Base-by-base conservation (phyloP, 2,329 filamentous ascomycete genomes). In the Aciculosporium take region DNA sequence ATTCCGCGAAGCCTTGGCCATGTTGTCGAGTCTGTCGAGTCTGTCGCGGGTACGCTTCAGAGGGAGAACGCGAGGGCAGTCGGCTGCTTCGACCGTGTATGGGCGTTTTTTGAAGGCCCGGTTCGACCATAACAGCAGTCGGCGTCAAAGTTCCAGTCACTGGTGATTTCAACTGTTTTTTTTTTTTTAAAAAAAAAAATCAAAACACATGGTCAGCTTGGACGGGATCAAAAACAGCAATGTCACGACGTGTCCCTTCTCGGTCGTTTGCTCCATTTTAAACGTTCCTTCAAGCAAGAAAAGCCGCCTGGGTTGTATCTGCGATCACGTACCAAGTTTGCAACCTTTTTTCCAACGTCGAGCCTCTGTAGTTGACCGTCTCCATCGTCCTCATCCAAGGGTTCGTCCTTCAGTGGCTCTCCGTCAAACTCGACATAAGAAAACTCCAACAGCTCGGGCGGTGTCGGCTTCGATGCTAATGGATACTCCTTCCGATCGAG, bases 401-500 rank as follows among this genome's bases (percentile, higher is more conserved):
- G 51, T 24, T 58, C 57, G 5, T 52, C 47, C 7, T 50, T 41
- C 29, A 44, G 42, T 20, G 9, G 15, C n/a, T 47, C 47, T 10
- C 52, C 42, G 23, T 46, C 46, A 28, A 83, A 65, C 39, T 72
- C 49, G 27, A 81, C 76, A 51, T 94, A 88, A 31, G 74, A 79
- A 56, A 96, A 82, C 43, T 78, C 79, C 47, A 78, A 76, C 45
- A 98, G 67, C 39, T 83, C 79, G 13, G 78, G 74, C 2, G 91
- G 91, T 1, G 88, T 94, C 1, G 85, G 81, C 38, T 84, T 79
- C 47, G 75, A 72, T 29, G 89, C 89, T 24, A 98, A 69, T 30
- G 91, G 91, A 58, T 94, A 98, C 52, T 91, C 78, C 58, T 93
- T 94, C 12, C 81, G 71, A 60, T 96, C 87, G 44, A 94, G 75